These are phyloP conservation scores for Vaccinium corymbosum DNA, from an alignment of 148 eudicot species.

Conservation along the genomic window DNA sequence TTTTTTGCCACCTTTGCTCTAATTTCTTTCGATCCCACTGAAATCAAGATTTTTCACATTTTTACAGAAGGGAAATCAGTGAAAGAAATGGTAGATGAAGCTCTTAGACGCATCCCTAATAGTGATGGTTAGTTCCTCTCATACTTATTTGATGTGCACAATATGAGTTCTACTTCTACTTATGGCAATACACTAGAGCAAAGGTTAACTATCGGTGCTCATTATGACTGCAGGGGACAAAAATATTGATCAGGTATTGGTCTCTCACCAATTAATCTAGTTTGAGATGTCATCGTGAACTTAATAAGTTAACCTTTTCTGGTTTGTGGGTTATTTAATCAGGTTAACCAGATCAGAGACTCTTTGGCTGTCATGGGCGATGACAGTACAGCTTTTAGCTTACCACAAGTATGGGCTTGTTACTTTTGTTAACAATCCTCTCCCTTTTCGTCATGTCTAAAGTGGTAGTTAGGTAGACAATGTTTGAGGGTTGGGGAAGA, in stretches of 20 bases:
- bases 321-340: constrained; percentile 8
- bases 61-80: constrained; percentile 90
- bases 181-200: not conserved
- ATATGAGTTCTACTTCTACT: constrained; percentile 1
- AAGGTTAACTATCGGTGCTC: constrained; percentile 28
- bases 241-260: constrained; percentile 80
- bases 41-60: not conserved
- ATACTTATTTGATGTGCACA: not conserved
- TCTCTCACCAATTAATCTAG: not conserved
- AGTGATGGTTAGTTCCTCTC: constrained; percentile 50
- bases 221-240: constrained; percentile 63
- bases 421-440: constrained; percentile 12
- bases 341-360: constrained; percentile 95
- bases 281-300: not conserved
- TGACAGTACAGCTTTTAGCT: constrained; percentile 93
- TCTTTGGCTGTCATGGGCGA: constrained; percentile 94
- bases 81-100: constrained; percentile 91
- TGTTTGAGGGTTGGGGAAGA: not conserved
- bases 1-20: not conserved
- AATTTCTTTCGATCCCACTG: constrained; percentile 4
- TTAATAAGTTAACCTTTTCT: constrained; percentile 2
- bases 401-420: constrained; percentile 70
- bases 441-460: not conserved
- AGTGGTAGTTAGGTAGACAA: not conserved
- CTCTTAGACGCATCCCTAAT: constrained; percentile 79